phyloP scores from a whole-genome alignment of 257 asterid genomes.

The Galeopsis tetrahit region DNA sequence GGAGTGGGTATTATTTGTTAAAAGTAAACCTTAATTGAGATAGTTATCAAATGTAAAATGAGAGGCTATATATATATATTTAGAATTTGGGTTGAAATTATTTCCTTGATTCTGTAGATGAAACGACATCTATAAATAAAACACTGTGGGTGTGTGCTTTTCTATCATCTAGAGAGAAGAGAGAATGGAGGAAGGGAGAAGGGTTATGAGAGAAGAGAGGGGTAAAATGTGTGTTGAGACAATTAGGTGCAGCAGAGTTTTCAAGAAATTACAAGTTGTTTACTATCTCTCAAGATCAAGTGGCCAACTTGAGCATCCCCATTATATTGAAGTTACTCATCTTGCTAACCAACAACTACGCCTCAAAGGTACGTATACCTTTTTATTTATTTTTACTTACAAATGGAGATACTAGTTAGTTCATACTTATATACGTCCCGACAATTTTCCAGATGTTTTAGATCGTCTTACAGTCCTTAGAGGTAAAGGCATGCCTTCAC shows the following conservation, averaged over 20 bases:
- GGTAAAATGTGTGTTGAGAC: slow-evolving; percentile 22
- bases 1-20: too few species aligned
- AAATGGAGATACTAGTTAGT: too few species aligned
- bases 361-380: slow-evolving; percentile 64
- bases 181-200: slow-evolving; percentile 24
- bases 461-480: slow-evolving; percentile 70
- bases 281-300: slow-evolving; percentile 76
- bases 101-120: background rate
- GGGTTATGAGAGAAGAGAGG: slow-evolving; percentile 34
- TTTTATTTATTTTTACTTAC: background rate
- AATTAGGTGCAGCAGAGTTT: slow-evolving; percentile 1
- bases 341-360: slow-evolving; percentile 72
- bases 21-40: too few species aligned
- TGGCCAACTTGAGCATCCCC: slow-evolving; percentile 91
- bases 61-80: too few species aligned
- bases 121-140: background rate
- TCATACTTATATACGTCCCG: too few species aligned
- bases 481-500: slow-evolving; percentile 87
- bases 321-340: slow-evolving; percentile 72
- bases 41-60: too few species aligned
- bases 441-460: slow-evolving; percentile 55
- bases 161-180: background rate
- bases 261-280: slow-evolving; percentile 74
- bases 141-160: too few species aligned
- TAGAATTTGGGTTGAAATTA: too few species aligned